These are phyloP conservation scores for Leishmania arabica DNA, from an alignment of 208 protist species.

Conservation along the genomic window DNA sequence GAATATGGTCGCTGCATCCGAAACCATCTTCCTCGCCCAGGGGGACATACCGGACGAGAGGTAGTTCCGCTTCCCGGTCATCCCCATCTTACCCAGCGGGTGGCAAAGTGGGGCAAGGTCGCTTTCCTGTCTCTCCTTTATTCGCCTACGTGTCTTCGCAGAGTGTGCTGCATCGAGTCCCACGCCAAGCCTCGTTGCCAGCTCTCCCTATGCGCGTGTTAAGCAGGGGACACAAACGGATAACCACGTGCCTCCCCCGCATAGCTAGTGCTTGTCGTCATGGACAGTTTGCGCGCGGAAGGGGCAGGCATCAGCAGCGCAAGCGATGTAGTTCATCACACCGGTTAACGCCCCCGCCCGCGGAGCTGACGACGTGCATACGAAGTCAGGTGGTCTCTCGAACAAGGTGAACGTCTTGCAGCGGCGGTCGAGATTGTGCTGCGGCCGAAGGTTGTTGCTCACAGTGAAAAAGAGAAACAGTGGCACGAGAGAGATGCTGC, in stretches of 20 bases:
- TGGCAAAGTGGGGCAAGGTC: constrained; percentile 30
- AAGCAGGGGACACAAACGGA: constrained; percentile 44
- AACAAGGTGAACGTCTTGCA: neutral
- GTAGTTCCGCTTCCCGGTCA: constrained; percentile 17
- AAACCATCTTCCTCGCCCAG: constrained; percentile 54
- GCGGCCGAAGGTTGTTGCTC: constrained; percentile 14
- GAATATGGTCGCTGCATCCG: constrained; percentile 35
- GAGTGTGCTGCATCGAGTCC: constrained; percentile 29
- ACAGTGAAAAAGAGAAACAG: neutral
- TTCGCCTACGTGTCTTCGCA: constrained; percentile 18
- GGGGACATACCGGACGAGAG: constrained; percentile 61
- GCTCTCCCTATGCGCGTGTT: neutral
- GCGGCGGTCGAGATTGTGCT: constrained; percentile 17
- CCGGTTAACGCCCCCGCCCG: neutral
- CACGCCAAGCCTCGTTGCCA: constrained; percentile 18
- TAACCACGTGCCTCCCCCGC: constrained; percentile 29
- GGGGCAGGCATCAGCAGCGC: neutral
- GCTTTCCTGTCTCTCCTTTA: constrained; percentile 5
- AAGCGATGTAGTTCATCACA: neutral
- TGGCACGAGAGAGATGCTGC: neutral
- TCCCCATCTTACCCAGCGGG: constrained; percentile 28
- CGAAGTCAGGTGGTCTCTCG: neutral
- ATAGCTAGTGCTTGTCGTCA: neutral
- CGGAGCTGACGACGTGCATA: neutral
- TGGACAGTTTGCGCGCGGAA: neutral